Evolutionary conservation across 441 rosid genomes (phyloP).

Genomic region (Adansonia grandidieri): DNA sequence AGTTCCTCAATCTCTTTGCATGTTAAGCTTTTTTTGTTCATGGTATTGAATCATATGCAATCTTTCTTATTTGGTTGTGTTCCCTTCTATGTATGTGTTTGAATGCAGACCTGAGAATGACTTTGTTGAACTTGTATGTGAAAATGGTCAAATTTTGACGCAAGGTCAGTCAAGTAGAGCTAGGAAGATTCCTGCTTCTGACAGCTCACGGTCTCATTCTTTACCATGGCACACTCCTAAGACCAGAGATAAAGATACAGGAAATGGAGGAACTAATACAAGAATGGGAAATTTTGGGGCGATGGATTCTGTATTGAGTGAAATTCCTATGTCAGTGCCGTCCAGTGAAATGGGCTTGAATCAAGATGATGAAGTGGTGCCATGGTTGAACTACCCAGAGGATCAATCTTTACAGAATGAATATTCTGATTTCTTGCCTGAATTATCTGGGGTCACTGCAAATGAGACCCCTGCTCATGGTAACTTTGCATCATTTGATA

Average conservation of each 20-base stretch:
- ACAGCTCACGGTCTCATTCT: slow-evolving; percentile 28
- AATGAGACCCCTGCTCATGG: slow-evolving; percentile 51
- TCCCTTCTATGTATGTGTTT: not conserved
- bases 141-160: slow-evolving; percentile 71
- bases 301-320: slow-evolving; percentile 44
- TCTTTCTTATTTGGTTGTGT: not conserved
- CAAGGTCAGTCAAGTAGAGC: slow-evolving; percentile 64
- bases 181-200: slow-evolving; percentile 41
- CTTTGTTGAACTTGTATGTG: slow-evolving; percentile 74
- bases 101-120: slow-evolving; percentile 69
- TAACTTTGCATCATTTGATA: slow-evolving; percentile 45
- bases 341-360: slow-evolving; percentile 27
- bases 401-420: slow-evolving; percentile 50
- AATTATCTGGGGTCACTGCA: slow-evolving; percentile 61
- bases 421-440: slow-evolving; percentile 61
- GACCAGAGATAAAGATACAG: slow-evolving; percentile 45
- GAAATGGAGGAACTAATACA: slow-evolving; percentile 34
- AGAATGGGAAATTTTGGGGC: slow-evolving; percentile 40
- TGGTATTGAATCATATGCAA: not conserved
- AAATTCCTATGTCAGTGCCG: slow-evolving; percentile 54
- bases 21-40: slow-evolving; percentile 8
- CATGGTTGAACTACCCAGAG: slow-evolving; percentile 67
- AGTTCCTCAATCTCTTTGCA: not conserved
- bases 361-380: slow-evolving; percentile 71
- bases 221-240: slow-evolving; percentile 20